Base-by-base conservation (phyloP, 176 grass and related monocot species). In the Alopecurus myosuroides region DNA sequence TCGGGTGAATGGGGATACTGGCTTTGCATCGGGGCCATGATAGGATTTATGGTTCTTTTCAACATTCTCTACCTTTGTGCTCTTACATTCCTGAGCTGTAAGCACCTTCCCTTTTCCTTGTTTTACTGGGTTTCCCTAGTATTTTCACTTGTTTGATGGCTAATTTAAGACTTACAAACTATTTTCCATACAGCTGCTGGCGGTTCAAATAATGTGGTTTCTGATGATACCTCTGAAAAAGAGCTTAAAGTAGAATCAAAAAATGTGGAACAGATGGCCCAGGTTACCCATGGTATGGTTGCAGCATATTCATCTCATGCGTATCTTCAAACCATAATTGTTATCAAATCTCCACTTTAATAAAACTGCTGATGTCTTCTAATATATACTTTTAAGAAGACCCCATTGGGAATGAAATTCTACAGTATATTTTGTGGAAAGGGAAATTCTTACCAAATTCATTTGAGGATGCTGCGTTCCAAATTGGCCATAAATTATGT, bases 41-140 rank as follows among this genome's bases (percentile, higher is more conserved):
- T 88, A 12, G 92, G 86, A 29, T 94, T 91, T 78, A 57, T 65
- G 29, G 80, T 94, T 82, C 5, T 94, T 46, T 91, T 87, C 70
- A 91, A 94, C 83, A 37, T 86, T 30, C 80, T 94, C 30, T 94
- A 89, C 52, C 1, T 86, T 63, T 42, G 88, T 11, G 71, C 83
- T 31, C 48, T 94, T 17, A 87, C 86, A 37, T 94, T 78, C 61
- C 76, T 91, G 45, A 89, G 80, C 26, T 80, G 89, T 94, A 89
- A 85, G 86, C 70, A 76, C 58, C 18, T 72, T 29, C 48, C 9
- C 34, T 67, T 50, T 62, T 63, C 19, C 8, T 77, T 23, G 19
- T 56, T 25, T 70, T 66, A 25, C 4, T 26, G 23, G 53, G n/a
- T 33, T 64, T 64, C 55, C n/a, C 5, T 77, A 37, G 31, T 65